Base-by-base conservation (phyloP, 1,284 basidiomycete genomes). In the Porogramme epimiltina region DNA sequence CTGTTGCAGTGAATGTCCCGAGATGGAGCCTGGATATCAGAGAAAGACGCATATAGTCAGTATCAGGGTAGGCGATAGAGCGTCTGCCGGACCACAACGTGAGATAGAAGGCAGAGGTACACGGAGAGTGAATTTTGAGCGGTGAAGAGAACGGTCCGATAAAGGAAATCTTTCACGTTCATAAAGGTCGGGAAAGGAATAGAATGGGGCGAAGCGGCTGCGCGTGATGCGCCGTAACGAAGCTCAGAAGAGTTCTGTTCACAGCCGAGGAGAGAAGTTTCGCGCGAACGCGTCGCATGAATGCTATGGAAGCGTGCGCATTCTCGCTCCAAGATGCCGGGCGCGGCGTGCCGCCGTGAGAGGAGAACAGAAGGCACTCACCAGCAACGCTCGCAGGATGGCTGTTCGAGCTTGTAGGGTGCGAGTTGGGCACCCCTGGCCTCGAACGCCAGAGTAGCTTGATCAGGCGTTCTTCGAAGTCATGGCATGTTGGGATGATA, bases 381-480 rank as follows among this genome's bases (percentile, higher is more conserved):
- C 66, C 67, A 23, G 46, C 55, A 4, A 60, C 56, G 45, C 65
- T 69, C 15, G 58, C 63, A 0, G 65, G 65, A 46, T 65, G 62
- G 34, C 60, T 62, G 49, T 52, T 66, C 50, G 59, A 48, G 47
- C 63, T 64, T 24, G 61, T 62, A 25, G 62, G 58, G 36, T 65
- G 62, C 19, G 62, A 61, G 42, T 55, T 52, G 44, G 56, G 45
- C 52, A 58, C 62, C 44, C 52, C 58, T 18, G 66, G 65, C 23
- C 65, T 58, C 24, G 66, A 65, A 31, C 66, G 73, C 91, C 91
- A 93, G 44, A 92, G 74, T 61, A 90, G 83, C 63, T 84, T 81
- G 67, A 91, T 89, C 65, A 93, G 80, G 51, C 87, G 84, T 58
- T 90, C 85, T 62, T 93, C 90, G 54, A 93, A 85, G 49, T 88